phyloP scores from a whole-genome alignment of 1,284 basidiomycete species.

The Ustilago cynodontis region DNA sequence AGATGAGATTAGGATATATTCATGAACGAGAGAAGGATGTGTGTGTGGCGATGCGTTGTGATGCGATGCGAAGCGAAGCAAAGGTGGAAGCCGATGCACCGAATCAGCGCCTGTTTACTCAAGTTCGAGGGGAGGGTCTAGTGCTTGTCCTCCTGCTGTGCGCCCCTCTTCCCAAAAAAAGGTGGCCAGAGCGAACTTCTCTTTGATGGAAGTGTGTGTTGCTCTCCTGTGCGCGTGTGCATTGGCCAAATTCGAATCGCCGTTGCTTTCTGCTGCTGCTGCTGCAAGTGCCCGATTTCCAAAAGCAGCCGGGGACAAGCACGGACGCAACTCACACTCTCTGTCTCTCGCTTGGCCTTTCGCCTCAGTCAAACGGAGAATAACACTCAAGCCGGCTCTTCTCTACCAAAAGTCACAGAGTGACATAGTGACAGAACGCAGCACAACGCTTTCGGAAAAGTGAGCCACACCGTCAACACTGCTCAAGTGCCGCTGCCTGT shows the following conservation, averaged over 20 bases:
- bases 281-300: conserved; percentile 2
- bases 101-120: neutral
- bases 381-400: neutral
- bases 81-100: conserved; percentile 14
- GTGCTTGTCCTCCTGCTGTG: neutral
- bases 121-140: neutral
- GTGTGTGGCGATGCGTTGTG: conserved; percentile 27
- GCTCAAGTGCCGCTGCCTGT: conserved; percentile 1
- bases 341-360: conserved; percentile 5
- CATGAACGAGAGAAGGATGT: too few relatives aligned
- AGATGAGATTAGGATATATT: too few relatives aligned
- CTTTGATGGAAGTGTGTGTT: neutral
- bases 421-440: neutral
- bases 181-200: conserved; percentile 24
- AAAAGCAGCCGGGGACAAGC: neutral
- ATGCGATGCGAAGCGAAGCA: neutral
- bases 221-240: conserved; percentile 3
- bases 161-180: neutral
- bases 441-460: conserved; percentile 16
- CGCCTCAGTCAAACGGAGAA: neutral
- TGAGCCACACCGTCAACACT: conserved; percentile 8
- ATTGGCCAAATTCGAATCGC: conserved; percentile 22
- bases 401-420: conserved; percentile 1
- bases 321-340: neutral
- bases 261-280: neutral